Base-by-base conservation (phyloP, 768 basidiomycete genomes). In the Termitomyces sp. region DNA sequence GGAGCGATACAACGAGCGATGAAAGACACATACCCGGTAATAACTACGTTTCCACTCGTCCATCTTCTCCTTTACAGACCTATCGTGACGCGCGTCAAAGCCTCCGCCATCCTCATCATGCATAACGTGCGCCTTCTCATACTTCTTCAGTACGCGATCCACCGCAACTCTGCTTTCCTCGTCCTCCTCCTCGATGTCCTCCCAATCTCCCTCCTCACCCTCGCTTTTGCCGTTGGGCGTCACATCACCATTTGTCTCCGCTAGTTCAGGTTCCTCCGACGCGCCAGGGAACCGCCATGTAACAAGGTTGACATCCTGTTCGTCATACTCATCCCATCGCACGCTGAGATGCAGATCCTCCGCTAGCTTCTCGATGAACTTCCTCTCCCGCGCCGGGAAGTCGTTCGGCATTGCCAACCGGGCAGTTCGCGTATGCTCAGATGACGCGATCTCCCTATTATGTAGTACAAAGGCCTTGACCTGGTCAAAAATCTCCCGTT, bases 321-420 rank as follows among this genome's bases (percentile, higher is more conserved):
- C 89, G 58, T 94, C 89, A 61, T 85, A 94, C 65, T 95, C 94
- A 65, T 98, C 96, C 93, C 94, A 99, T n/a, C 86, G 75, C 26
- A 95, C 66, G 21, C 70, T 77, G 12, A 98, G 78, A 65, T 91
- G 85, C 43, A 98, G 69, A 46, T 93, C 87, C 40, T 82, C 78
- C 5, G 88, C 85, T 21, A 99, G 76, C 26, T 80, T 83, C 38
- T 73, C 77, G 34, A 98, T 84, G 64, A 98, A 98, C 47, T 75
- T 76, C 42, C 89, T 79, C 58, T 98, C 94, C 41, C 84, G 76
- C 5, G 92, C 85, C 0, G 90, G 77, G 70, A 96, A 88, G 15
- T 76, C 77, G 64, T 96, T 96, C 22, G 80, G 81, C 74, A 98
- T 79, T 11, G 82, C 71, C 45, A 96, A 73, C 24, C 71, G 71